A percentile compares a stretch with the other conserved stretches of the same genome.
Evolutionary conservation across 768 basidiomycete species (phyloP).

Genomic region (Strobilomyces dryophilus): DNA sequence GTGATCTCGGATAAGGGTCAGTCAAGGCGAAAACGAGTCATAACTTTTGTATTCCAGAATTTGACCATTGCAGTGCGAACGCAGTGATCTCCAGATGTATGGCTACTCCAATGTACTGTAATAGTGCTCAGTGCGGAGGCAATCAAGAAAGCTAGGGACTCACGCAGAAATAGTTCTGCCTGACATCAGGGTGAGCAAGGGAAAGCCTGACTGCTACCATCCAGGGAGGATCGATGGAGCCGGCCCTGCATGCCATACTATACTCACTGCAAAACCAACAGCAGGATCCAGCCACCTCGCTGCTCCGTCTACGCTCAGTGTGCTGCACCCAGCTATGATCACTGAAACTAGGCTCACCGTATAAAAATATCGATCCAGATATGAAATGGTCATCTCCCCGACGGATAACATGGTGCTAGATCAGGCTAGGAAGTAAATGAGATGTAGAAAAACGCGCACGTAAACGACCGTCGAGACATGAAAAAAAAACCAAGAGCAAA

Average conservation of each 20-base stretch:
- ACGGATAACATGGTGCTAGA: conserved; percentile 26
- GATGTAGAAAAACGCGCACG: conserved; percentile 15
- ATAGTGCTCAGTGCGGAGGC: neutral
- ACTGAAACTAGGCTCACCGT: conserved; percentile 12
- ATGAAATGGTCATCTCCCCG: conserved; percentile 29
- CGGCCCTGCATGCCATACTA: neutral
- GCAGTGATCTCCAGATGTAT: conserved; percentile 51
- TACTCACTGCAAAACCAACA: conserved; percentile 27
- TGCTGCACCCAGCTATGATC: neutral
- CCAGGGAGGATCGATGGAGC: neutral
- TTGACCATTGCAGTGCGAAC: conserved; percentile 43
- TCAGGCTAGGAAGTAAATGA: neutral
- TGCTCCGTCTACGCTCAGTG: conserved; percentile 10
- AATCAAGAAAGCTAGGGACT: neutral
- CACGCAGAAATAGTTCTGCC: conserved; percentile 34
- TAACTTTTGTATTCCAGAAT: conserved; percentile 45
- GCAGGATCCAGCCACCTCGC: conserved; percentile 33
- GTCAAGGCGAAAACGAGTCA: neutral
- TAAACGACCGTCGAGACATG: conserved; percentile 28
- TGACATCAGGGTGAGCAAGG: neutral
- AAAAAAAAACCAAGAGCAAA: conserved; percentile 25
- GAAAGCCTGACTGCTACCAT: conserved; percentile 4
- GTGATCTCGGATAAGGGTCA: conserved; percentile 11
- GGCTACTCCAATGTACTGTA: conserved; percentile 31
- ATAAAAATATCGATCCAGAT: conserved; percentile 27